A percentile compares a stretch with the other conserved stretches of the same genome.
Conservation (phyloP, 352 stramenopile genomes). For the Phytophthora colocasiae region DNA sequence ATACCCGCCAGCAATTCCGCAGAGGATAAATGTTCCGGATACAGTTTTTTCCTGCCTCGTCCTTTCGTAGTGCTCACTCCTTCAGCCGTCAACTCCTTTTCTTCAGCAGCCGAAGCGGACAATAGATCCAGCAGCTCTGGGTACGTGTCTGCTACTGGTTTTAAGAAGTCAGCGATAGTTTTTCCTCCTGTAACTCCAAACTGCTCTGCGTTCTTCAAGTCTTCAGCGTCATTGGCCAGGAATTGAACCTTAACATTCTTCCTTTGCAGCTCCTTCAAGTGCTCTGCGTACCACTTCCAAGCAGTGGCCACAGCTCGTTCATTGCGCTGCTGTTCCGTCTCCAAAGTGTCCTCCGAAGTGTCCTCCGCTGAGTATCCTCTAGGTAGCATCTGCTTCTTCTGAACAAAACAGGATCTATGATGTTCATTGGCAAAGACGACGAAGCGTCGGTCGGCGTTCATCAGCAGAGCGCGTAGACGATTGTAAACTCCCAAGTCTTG, state of each 20-base stretch:
- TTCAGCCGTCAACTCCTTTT: slow-evolving; percentile 36
- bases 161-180: slow-evolving; percentile 71
- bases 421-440: slow-evolving; percentile 96
- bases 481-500: slow-evolving; percentile 92
- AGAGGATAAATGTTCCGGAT: slow-evolving; percentile 78
- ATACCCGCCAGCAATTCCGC: slow-evolving; percentile 86
- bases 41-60: slow-evolving; percentile 63
- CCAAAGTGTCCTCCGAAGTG: slow-evolving; percentile 36
- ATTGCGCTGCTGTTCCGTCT: slow-evolving; percentile 85
- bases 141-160: slow-evolving; percentile 49
- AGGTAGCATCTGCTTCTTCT: slow-evolving; percentile 55
- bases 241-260: slow-evolving; percentile 60
- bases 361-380: slow-evolving; percentile 21
- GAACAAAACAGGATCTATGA: slow-evolving; percentile 80
- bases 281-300: slow-evolving; percentile 79
- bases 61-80: slow-evolving; percentile 53
- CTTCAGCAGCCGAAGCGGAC: slow-evolving; percentile 41
- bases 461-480: slow-evolving; percentile 86
- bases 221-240: slow-evolving; percentile 70
- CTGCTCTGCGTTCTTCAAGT: slow-evolving; percentile 52
- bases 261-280: slow-evolving; percentile 63
- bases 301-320: slow-evolving; percentile 84
- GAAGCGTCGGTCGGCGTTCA: slow-evolving; percentile 84
- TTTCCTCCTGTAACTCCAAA: slow-evolving; percentile 56
- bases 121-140: slow-evolving; percentile 72